phyloP scores from a whole-genome alignment of 257 asterid genomes.

The Paulownia fortunei region DNA sequence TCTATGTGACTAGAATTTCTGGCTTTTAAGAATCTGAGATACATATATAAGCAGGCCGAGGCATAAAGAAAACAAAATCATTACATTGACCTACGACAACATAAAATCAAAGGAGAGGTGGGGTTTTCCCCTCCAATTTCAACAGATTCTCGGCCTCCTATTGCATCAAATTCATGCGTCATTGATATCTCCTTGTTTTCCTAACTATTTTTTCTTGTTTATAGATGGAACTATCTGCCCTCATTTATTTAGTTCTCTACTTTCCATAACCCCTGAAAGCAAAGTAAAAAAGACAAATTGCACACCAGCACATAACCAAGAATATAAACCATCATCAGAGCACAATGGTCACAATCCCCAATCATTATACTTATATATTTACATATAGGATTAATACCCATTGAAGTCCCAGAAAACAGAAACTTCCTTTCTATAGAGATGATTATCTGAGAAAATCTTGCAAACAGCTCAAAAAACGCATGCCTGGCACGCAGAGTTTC shows the following conservation, averaged over 20 bases:
- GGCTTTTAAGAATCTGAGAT: not conserved
- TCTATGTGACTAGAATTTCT: not conserved
- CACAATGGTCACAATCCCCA: not conserved
- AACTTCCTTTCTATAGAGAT: not conserved
- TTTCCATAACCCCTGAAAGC: slow-evolving; percentile 5
- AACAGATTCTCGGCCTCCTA: not conserved
- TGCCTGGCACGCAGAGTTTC: not conserved
- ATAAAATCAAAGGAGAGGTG: not conserved
- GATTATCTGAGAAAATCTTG: not conserved
- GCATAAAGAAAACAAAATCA: not conserved
- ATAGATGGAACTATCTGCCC: not conserved
- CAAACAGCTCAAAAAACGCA: not conserved
- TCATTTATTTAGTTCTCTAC: not conserved
- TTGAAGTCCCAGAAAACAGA: not conserved
- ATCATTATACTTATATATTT: not conserved
- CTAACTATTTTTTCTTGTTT: not conserved
- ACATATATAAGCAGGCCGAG: not conserved
- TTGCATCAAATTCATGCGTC: slow-evolving; percentile 22
- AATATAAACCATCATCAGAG: not conserved
- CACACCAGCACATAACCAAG: not conserved
- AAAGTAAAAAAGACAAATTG: not conserved
- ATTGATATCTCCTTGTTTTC: not conserved
- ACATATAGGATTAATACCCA: not conserved
- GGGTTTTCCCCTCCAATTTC: not conserved
- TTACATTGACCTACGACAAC: not conserved